Percentiles rank a stretch among this genome's conserved stretches.
phyloP scores from a whole-genome alignment of 768 basidiomycete genomes.

The Russula sp. region DNA sequence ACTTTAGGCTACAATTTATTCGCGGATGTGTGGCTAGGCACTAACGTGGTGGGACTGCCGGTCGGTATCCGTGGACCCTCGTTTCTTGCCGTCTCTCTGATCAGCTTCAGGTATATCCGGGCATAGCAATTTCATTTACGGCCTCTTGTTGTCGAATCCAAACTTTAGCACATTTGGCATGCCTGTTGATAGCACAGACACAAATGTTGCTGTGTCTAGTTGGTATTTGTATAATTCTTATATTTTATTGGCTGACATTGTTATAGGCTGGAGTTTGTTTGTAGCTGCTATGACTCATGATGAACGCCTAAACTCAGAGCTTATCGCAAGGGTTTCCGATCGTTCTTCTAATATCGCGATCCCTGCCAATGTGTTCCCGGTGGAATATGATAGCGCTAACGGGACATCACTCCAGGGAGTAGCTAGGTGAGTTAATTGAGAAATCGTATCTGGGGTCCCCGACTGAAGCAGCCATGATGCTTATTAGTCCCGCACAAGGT shows the following conservation, averaged over 20 bases:
- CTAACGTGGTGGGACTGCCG: no score
- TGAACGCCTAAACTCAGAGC: not conserved
- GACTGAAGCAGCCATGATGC: not conserved
- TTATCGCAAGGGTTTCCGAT: slow-evolving; percentile 7
- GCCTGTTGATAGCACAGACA: not conserved
- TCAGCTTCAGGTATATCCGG: no score
- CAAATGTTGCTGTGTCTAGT: slow-evolving; percentile 1
- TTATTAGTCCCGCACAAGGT: slow-evolving; percentile 30
- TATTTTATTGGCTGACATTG: not conserved
- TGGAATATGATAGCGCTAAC: slow-evolving; percentile 4
- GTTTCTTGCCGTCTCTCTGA: not conserved
- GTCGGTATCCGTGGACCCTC: no score
- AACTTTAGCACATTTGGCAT: no score
- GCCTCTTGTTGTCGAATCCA: no score
- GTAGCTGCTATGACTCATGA: slow-evolving; percentile 16
- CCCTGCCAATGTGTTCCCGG: slow-evolving; percentile 4
- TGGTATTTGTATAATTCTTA: not conserved
- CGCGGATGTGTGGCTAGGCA: no score
- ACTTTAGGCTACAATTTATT: no score
- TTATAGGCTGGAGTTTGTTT: not conserved
- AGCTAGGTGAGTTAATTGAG: slow-evolving; percentile 18
- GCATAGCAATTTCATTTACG: no score
- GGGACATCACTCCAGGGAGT: slow-evolving; percentile 8
- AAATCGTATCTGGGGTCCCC: not conserved
- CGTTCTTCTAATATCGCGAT: no score